Base-by-base conservation (phyloP, 2,329 filamentous ascomycete species). In the Elsinoe perseae region DNA sequence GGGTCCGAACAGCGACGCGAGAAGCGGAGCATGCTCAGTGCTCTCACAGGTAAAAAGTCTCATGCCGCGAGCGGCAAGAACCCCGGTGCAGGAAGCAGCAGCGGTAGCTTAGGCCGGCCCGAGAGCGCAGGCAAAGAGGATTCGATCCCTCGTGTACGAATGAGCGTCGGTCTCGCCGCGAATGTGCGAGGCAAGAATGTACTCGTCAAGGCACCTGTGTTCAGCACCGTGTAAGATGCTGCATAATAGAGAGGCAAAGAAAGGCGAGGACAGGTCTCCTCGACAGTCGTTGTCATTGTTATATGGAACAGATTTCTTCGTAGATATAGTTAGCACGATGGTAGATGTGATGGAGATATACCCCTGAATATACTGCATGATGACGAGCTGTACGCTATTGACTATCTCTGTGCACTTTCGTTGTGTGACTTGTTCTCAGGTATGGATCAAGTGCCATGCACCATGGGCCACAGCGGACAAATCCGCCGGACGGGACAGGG, bases 181-280 rank as follows among this genome's bases (percentile, higher is more conserved):
- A 69, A 72, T 58, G 73, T 78, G 32, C 69, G 75, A 46, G 73
- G 74, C n/a, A 72, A 75, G 60, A 72, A 69, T 40, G 72, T 78
- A 30, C 62, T 78, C 61, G 72, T 75, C 54, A 77, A 77, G 64
- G 75, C 76, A 55, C 74, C 75, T 4, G 73, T 77, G 12, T 52
- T 52, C 20, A 52, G 48, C 20, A 52, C 48, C 27, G 30, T 52
- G 25, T 52, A 52, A 25, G 20, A 9, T 9, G 9, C 2, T 16
- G 18, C 65, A 38, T 28, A 32, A 38, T 48, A 40, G 38, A n/a
- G 8, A 48, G n/a, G 16, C 12, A 40, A 28, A 18, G 52, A 30
- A 8, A 50, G 3, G 44, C 27, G 28, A 50, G 44, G 44, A 32
- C 44, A 50, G 44, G 44, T 14, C 14, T 34, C 44, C 44, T 50